Base-by-base conservation (phyloP, 306 rosid genomes). In the Prunus kanzakura region DNA sequence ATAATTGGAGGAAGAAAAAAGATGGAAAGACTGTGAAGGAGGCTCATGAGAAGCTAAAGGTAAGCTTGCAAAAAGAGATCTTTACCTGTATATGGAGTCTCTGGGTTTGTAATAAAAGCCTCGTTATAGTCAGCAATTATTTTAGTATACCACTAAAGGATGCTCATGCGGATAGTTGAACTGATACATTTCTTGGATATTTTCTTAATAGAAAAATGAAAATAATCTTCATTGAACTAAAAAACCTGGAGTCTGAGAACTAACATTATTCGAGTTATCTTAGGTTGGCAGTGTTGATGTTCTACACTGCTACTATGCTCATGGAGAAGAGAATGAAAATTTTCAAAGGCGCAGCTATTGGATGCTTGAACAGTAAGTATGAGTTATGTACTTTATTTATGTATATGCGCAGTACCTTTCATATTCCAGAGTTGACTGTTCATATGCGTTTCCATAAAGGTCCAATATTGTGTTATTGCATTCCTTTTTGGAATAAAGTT, bases 21-120 rank as follows among this genome's bases (percentile, higher is more conserved):
- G 97, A 93, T 81, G 97, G 97, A 29, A 93, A 93, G 84, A 93
- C 96, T 29, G 96, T 93, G 75, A 93, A 79, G 86, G 97, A 93
- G 87, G 97, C 97, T 84, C 97, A 93, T 83, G 97, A 93, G 85
- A 93, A 93, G 83, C 83, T 93, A 81, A 92, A 92, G 96, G 97
- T 90, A 71, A 83, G 80, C 69, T 77, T 78, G 72, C 29, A 73
- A 72, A 78, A 15, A 67, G 15, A 20, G 11, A 35, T 72, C 19
- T 46, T 6, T 78, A 43, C 19, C 45, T 68, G 47, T 55, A 67
- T 77, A 62, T 69, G 27, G 60, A 47, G 30, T 85, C 38, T 65
- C 51, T 64, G 27, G 22, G 25, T 73, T 55, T 55, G 22, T 15
- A 63, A 60, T 60, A 60, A 25, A 60, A 11, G 27, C 8, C 2